A percentile compares a stretch with the other conserved stretches of the same genome.
Conservation (phyloP, 495 filamentous ascomycete genomes). For the Tricharina praecox region DNA sequence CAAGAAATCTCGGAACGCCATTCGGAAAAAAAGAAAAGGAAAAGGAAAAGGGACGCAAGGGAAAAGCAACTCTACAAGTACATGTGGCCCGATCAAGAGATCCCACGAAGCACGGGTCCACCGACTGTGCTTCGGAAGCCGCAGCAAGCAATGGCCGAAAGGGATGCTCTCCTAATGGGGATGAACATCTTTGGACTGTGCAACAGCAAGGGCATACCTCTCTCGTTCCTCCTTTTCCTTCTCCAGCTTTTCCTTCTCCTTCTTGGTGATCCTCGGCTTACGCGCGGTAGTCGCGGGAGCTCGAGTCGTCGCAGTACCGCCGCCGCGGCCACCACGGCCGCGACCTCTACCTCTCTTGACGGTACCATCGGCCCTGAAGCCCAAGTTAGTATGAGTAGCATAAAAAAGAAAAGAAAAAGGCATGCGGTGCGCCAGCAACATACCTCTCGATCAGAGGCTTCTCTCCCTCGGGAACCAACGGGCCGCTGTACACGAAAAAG, state of each 20-base stretch:
- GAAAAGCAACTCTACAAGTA: too few species aligned
- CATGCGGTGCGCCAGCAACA: slow-evolving; percentile 12
- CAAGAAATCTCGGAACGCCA: too few species aligned
- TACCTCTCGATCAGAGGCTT: slow-evolving; percentile 70
- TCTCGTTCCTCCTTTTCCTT: slow-evolving; percentile 57
- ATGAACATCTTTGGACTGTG: neutral
- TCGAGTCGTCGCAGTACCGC: slow-evolving; percentile 62
- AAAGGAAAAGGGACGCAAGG: too few species aligned
- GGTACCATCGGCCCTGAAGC: slow-evolving; percentile 50
- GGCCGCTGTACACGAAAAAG: slow-evolving; percentile 77
- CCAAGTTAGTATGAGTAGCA: slow-evolving; percentile 30
- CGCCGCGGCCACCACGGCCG: slow-evolving; percentile 42
- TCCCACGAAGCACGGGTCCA: too few species aligned
- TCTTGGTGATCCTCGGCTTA: slow-evolving; percentile 68
- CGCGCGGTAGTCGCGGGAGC: slow-evolving; percentile 53
- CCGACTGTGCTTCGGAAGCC: too few species aligned
- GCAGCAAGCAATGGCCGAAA: too few species aligned
- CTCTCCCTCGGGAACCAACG: slow-evolving; percentile 69
- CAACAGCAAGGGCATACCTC: slow-evolving; percentile 12
- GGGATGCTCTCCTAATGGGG: too few species aligned
- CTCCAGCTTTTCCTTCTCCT: slow-evolving; percentile 45
- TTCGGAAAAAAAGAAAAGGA: too few species aligned
- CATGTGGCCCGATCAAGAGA: too few species aligned
- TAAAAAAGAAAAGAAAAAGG: too few species aligned
- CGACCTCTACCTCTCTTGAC: slow-evolving; percentile 45